Evolutionary conservation across 306 rosid genomes (phyloP), one percentile per base, ranked within the genome.

Genomic region (Oemleria cerasiformis): DNA sequence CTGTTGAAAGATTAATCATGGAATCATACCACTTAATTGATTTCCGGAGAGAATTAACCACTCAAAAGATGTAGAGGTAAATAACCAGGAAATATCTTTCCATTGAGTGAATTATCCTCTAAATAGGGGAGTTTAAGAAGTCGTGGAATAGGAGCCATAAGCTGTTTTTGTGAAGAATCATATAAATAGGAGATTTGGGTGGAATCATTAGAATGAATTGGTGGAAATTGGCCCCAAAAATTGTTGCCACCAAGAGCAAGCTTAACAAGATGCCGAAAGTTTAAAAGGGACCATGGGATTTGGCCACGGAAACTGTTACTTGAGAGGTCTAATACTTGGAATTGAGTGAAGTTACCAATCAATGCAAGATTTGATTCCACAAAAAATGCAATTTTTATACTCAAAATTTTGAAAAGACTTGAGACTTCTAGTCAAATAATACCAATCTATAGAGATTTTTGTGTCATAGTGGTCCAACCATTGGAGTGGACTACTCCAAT

Each of bases 401-500:
- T 0, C 30, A 34, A 65, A 55, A 54, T 1, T 1, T 7, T 7
- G 42, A 65, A 42, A 4, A 45, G 50, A 45, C 15, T 45, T 45
- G 14, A 45, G 12, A 9, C 5, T 45, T 45, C 15, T 45, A 4
- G 15, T 45, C 16, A 45, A 4, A 45, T 45, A 45, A 45, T 12
- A 4, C 15, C 10, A 45, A 10, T 45, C 15, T 45, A 45, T 45
- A 2, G 50, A 11, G 14, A 45, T 45, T 45, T 13, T 9, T 0
- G 50, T 45, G 3, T 1, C 0, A 9, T 16, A 45, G 14, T 10
- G 50, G 13, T 11, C 16, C 50, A 45, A 11, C 3, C 21, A 4
- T 47, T 34, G 0, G 60, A 30, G 38, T 6, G 69, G 72, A 47
- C 36, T 30, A 2, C 68, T 67, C 73, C 73, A 66, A 36, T 75